Conservation (phyloP, 257 asterid species). For the Avicennia marina region DNA sequence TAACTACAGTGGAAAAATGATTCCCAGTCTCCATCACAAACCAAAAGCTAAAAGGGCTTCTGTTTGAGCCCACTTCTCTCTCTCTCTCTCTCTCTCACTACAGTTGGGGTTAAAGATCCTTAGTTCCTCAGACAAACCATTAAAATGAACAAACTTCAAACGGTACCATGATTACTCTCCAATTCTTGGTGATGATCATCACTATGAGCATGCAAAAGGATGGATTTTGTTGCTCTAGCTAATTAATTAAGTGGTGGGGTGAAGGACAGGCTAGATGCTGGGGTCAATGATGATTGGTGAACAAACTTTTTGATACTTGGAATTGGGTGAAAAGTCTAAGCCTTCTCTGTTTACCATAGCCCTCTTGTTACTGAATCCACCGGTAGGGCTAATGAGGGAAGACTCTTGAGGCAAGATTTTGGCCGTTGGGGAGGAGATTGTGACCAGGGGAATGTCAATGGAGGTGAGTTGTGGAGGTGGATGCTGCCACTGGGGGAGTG, state of each 20-base stretch:
- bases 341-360: slow-evolving; percentile 20
- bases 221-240: slow-evolving; percentile 16
- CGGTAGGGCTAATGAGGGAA: slow-evolving; percentile 29
- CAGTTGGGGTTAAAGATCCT: slow-evolving; percentile 30
- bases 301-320: slow-evolving; percentile 65
- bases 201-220: slow-evolving; percentile 25
- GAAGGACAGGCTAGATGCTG: slow-evolving; percentile 21
- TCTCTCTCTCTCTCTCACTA: slow-evolving; percentile 34
- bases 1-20: slow-evolving; percentile 23
- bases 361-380: slow-evolving; percentile 53
- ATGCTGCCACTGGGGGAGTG: slow-evolving; percentile 95
- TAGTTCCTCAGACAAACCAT: slow-evolving; percentile 56
- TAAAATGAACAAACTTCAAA: slow-evolving; percentile 41
- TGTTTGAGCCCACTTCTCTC: slow-evolving; percentile 19
- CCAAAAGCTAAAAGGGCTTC: slow-evolving; percentile 36
- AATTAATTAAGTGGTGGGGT: slow-evolving; percentile 1
- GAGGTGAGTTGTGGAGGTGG: slow-evolving; percentile 95
- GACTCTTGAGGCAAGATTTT: slow-evolving; percentile 41
- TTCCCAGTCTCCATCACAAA: slow-evolving; percentile 44
- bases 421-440: slow-evolving; percentile 45
- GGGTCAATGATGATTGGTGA: slow-evolving; percentile 70
- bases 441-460: slow-evolving; percentile 83
- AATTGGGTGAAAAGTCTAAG: slow-evolving; percentile 41
- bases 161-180: slow-evolving; percentile 32
- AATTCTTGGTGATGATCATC: slow-evolving; percentile 27